These are phyloP conservation scores for Waitea zeae DNA, from an alignment of 1,284 basidiomycete genomes.

Conservation along the genomic window DNA sequence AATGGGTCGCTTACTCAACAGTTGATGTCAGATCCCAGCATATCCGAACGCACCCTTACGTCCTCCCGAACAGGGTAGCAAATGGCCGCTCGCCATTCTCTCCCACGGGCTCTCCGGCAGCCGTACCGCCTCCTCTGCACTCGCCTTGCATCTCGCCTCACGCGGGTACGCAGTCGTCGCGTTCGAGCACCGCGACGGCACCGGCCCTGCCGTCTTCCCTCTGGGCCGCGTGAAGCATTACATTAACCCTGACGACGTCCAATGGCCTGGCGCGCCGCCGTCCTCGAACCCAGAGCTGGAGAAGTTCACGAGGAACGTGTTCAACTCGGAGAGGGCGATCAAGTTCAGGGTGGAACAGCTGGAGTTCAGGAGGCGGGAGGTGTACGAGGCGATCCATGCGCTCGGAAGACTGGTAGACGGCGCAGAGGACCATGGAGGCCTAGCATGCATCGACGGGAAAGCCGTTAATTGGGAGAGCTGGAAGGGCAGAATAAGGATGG, in stretches of 20 bases:
- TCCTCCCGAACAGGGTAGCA: constrained; percentile 1
- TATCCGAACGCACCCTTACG: too few species aligned
- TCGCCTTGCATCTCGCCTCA: constrained; percentile 45
- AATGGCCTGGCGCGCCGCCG: background rate
- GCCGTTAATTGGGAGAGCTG: too few species aligned
- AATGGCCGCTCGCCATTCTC: constrained; percentile 64
- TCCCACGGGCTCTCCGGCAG: constrained; percentile 72
- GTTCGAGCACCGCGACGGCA: constrained; percentile 66
- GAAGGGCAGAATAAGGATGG: too few species aligned
- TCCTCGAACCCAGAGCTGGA: constrained; percentile 12
- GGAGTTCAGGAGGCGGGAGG: constrained; percentile 42
- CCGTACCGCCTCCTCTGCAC: constrained; percentile 34
- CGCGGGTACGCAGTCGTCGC: constrained; percentile 63
- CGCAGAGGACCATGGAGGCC: too few species aligned
- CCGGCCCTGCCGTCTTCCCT: constrained; percentile 28
- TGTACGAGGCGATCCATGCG: constrained; percentile 33
- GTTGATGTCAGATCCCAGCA: too few species aligned
- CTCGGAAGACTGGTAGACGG: too few species aligned
- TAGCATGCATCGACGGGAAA: too few species aligned
- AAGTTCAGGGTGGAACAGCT: constrained; percentile 49
- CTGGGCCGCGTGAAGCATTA: constrained; percentile 14
- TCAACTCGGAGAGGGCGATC: constrained; percentile 9
- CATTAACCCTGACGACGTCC: background rate
- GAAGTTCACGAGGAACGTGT: constrained; percentile 8
- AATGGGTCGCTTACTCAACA: too few species aligned